Evolutionary conservation across 1,139 yeast species (phyloP), one percentile per base, ranked within the genome.

Genomic region (Groenewaldozyma sp.): DNA sequence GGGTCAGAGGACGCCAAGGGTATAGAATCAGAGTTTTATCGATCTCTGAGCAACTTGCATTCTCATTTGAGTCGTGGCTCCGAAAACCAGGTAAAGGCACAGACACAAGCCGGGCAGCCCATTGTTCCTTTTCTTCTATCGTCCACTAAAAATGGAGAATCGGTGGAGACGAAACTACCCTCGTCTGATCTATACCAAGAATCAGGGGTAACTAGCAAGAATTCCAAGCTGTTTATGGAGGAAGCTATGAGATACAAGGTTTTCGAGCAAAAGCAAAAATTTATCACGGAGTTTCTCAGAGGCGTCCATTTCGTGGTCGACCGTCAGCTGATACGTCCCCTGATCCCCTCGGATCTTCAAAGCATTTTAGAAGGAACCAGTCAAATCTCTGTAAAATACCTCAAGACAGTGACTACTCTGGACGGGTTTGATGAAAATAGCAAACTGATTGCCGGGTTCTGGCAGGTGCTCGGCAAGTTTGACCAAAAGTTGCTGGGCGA

Each of bases 281-380:
- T 11, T 11, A 22, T 22, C 11, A 29, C 4, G 18, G 42, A 44
- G 1, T 50, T 53, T 31, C 19, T 36, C 6, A 28, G 35, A 11
- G 56, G 57, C 1, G 35, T 54, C 19, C 28, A 31, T n/a, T 44
- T 39, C 24, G 43, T 51, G 3, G 14, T 53, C 11, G 32, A 41
- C 13, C 31, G 34, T 10, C 35, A 44, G 5, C 33, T 48, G 21
- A 18, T 50, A n/a, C 27, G 40, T 7, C 18, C 42, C 13, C 34
- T 51, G 22, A 28, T 37, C 3, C 32, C 41, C 1, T 29, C 22
- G 7, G 52, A 46, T 24, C 44, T 54, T 6, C 48, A 45, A 26
- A 28, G 36, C n/a, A 36, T 54, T 27, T 36, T 54, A 6, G 59
- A 54, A 40, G 59, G 59, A 3, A 36, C 34, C 1, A 36, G 34